Conservation (phyloP, 2,329 filamentous ascomycete genomes). For the Aphanoascus verrucosus region DNA sequence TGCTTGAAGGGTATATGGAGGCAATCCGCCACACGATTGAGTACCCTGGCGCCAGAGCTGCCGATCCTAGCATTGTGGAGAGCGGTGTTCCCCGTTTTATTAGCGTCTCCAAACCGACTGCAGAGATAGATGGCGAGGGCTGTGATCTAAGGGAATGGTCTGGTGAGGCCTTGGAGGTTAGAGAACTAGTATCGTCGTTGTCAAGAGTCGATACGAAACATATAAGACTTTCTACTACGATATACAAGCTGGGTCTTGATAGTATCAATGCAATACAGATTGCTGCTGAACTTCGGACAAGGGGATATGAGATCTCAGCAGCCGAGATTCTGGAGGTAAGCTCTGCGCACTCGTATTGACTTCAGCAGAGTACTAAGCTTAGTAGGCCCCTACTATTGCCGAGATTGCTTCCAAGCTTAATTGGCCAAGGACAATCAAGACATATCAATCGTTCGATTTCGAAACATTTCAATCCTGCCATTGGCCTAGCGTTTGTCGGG, state of each 20-base stretch:
- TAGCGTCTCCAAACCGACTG: conserved; percentile 9
- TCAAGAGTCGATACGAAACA: conserved; percentile 41
- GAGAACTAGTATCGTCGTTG: conserved; percentile 48
- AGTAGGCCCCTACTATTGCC: conserved; percentile 28
- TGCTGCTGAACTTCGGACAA: conserved; percentile 53
- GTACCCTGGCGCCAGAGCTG: conserved; percentile 25
- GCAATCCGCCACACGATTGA: conserved; percentile 27
- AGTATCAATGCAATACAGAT: conserved; percentile 80
- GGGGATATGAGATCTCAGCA: conserved; percentile 50
- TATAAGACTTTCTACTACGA: conserved; percentile 55
- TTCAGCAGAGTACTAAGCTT: conserved; percentile 11
- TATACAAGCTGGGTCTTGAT: conserved; percentile 81
- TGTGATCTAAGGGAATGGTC: conserved; percentile 36
- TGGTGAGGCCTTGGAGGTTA: conserved; percentile 43
- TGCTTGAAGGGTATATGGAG: conserved; percentile 24
- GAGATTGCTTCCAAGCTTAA: conserved; percentile 28
- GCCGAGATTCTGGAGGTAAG: conserved; percentile 60
- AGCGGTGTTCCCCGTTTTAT: conserved; percentile 22
- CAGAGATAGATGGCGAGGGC: neutral
- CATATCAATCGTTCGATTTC: conserved; percentile 39
- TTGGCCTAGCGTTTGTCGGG: conserved; percentile 24
- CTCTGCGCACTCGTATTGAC: neutral
- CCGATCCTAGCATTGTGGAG: conserved; percentile 20
- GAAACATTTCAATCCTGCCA: conserved; percentile 40
- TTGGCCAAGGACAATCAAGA: conserved; percentile 31